These are phyloP conservation scores for Vinca major DNA, from an alignment of 305 asterid genomes.

Conservation along the genomic window DNA sequence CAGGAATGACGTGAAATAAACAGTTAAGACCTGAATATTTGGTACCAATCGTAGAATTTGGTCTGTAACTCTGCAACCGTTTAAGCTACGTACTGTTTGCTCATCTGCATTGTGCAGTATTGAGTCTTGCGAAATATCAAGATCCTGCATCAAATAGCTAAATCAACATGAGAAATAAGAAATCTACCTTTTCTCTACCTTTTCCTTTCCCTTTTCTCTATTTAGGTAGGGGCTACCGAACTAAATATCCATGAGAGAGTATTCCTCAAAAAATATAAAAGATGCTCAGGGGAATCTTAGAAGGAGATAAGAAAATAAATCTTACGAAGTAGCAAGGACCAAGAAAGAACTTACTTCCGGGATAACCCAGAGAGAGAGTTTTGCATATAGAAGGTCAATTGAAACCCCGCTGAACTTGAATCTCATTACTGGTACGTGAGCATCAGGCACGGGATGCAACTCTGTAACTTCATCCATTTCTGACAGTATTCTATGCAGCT, in stretches of 20 bases:
- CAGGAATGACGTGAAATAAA: background rate
- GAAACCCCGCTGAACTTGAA: conserved; percentile 82
- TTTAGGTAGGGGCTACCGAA: no score
- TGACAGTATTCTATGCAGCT: conserved; percentile 61
- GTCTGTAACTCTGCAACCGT: conserved; percentile 95
- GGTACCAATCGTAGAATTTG: conserved; percentile 82
- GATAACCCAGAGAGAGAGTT: conserved; percentile 80
- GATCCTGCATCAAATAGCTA: conserved; percentile 40
- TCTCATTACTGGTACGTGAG: conserved; percentile 86
- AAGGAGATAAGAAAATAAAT: background rate
- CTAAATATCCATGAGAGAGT: background rate
- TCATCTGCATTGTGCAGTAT: conserved; percentile 86
- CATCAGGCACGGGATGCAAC: conserved; percentile 85
- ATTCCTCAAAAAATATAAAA: background rate
- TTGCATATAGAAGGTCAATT: conserved; percentile 83
- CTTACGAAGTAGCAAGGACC: background rate
- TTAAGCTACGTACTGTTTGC: conserved; percentile 91
- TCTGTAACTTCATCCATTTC: conserved; percentile 88
- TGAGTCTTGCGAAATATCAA: conserved; percentile 82
- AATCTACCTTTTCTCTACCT: background rate
- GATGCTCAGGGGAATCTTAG: background rate
- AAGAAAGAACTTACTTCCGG: conserved; percentile 58
- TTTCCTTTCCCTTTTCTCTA: no score
- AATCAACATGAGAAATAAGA: conserved; percentile 6
- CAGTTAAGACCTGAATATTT: conserved; percentile 57